A percentile compares a stretch with the other conserved stretches of the same genome.
Conservation (phyloP, 768 basidiomycete species). For the Tephrocybe sp. region DNA sequence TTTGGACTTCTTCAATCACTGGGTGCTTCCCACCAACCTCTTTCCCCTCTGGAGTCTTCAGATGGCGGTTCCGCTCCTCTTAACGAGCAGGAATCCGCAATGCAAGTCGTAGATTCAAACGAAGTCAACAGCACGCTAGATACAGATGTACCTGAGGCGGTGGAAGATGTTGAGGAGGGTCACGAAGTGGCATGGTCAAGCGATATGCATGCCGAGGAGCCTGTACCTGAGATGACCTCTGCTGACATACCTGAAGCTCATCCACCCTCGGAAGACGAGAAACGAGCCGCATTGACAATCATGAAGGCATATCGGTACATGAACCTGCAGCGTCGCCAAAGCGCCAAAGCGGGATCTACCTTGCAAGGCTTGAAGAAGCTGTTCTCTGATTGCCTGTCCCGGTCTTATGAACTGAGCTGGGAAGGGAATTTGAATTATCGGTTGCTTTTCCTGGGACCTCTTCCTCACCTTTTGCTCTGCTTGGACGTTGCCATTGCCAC, state of each 20-base stretch:
- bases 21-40: conserved; percentile 3
- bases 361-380: conserved; percentile 14
- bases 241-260: conserved; percentile 4
- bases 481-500: conserved; percentile 31
- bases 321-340: conserved; percentile 4
- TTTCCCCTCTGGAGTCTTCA: background rate
- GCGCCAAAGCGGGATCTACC: background rate
- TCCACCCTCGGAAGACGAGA: conserved; percentile 21
- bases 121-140: no score
- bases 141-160: no score
- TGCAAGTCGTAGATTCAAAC: background rate
- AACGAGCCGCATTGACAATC: conserved; percentile 22
- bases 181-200: background rate
- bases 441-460: conserved; percentile 32
- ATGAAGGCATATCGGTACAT: conserved; percentile 12
- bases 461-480: conserved; percentile 41
- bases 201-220: background rate
- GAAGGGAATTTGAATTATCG: conserved; percentile 27
- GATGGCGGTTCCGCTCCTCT: background rate
- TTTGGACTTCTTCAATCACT: conserved; percentile 12
- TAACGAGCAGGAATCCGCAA: background rate
- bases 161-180: background rate
- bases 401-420: conserved; percentile 27
- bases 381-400: conserved; percentile 27
- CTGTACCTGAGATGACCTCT: background rate